These are phyloP conservation scores for Pascua guehoae DNA, from an alignment of 1,284 basidiomycete genomes.

Conservation along the genomic window DNA sequence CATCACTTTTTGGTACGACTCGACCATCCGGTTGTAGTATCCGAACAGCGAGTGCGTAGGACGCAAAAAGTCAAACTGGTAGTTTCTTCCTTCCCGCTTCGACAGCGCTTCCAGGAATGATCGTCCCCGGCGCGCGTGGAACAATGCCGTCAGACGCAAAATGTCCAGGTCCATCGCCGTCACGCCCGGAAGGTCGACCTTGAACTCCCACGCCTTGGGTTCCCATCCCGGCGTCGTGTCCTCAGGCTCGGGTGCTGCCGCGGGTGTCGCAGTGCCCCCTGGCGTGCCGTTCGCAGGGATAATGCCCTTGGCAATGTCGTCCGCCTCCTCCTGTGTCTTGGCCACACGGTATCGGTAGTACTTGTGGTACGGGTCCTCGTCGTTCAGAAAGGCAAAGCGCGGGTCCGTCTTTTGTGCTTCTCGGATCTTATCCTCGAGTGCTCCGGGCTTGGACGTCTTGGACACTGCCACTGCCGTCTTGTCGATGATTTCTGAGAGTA, in stretches of 20 bases:
- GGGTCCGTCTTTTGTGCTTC: slow-evolving; percentile 91
- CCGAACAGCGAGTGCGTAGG: slow-evolving; percentile 93
- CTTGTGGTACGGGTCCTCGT: slow-evolving; percentile 88
- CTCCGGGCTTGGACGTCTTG: slow-evolving; percentile 77
- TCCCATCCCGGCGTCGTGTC: slow-evolving; percentile 56
- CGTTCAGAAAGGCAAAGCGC: slow-evolving; percentile 92
- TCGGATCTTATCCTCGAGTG: slow-evolving; percentile 92
- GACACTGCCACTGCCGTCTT: slow-evolving; percentile 92
- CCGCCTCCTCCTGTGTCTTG: slow-evolving; percentile 63
- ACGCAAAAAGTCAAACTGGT: slow-evolving; percentile 95
- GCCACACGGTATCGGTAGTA: slow-evolving; percentile 87
- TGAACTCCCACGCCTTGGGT: slow-evolving; percentile 79
- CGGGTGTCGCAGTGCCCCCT: slow-evolving; percentile 12
- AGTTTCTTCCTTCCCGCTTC: slow-evolving; percentile 86
- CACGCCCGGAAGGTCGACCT: slow-evolving; percentile 83
- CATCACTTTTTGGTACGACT: slow-evolving; percentile 90
- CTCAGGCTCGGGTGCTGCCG: slow-evolving; percentile 40
- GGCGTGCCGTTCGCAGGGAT: slow-evolving; percentile 13
- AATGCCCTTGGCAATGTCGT: slow-evolving; percentile 55
- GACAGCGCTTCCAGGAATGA: slow-evolving; percentile 81
- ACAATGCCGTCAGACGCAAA: slow-evolving; percentile 87
- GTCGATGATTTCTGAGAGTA: slow-evolving; percentile 79
- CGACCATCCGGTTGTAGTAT: slow-evolving; percentile 94
- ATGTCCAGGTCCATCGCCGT: slow-evolving; percentile 88
- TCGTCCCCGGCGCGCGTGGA: slow-evolving; percentile 87